These are phyloP conservation scores for Huntiella moniliformis DNA, from an alignment of 2,329 filamentous ascomycete species.

Conservation along the genomic window DNA sequence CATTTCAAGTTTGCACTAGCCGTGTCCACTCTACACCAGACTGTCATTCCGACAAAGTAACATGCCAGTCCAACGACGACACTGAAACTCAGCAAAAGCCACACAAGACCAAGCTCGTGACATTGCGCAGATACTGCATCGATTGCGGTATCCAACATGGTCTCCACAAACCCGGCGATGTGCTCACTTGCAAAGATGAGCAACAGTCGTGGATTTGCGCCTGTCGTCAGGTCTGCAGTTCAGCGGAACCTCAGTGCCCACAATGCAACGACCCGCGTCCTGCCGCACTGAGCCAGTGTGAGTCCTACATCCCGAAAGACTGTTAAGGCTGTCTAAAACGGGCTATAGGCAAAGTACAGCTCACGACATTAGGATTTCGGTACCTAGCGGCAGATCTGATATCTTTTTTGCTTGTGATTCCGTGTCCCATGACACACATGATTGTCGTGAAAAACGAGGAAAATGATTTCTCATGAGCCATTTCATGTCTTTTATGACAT, in stretches of 20 bases:
- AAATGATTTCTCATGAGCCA: too few species aligned
- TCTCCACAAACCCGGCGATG: slow-evolving; percentile 21
- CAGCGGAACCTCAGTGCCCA: slow-evolving; percentile 19
- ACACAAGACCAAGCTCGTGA: slow-evolving; percentile 12
- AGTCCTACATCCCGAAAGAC: too few species aligned
- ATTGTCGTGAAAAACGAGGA: too few species aligned
- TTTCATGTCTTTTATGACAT: too few species aligned
- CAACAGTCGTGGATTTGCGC: slow-evolving; percentile 24
- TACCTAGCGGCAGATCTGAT: too few species aligned
- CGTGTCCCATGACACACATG: too few species aligned
- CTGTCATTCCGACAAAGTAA: neutral
- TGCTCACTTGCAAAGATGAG: slow-evolving; percentile 20
- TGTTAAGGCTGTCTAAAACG: too few species aligned
- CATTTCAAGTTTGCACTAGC: slow-evolving; percentile 15
- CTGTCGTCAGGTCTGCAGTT: slow-evolving; percentile 21
- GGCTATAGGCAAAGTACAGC: too few species aligned
- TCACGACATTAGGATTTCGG: too few species aligned
- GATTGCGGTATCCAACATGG: slow-evolving; percentile 23
- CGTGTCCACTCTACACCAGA: slow-evolving; percentile 13
- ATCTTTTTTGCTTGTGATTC: too few species aligned
- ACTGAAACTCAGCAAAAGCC: neutral
- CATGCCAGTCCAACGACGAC: neutral
- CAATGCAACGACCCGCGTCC: slow-evolving; percentile 21
- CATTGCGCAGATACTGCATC: slow-evolving; percentile 24
- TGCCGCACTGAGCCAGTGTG: neutral